Base-by-base conservation (phyloP, 345 rosid genomes). In the Citrus reticulata region DNA sequence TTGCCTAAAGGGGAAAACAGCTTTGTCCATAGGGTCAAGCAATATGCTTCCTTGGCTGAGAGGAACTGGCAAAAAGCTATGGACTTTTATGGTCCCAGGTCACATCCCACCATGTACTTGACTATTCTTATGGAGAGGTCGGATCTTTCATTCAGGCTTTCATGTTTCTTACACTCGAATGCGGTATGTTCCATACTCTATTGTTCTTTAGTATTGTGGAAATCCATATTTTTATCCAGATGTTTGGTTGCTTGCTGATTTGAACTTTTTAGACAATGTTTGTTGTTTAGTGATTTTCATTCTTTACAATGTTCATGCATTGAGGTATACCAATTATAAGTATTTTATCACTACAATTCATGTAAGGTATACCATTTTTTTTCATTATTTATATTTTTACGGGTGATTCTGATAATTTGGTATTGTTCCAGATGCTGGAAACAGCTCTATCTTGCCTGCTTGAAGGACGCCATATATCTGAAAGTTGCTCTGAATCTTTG, bases 1-100 rank as follows among this genome's bases (percentile, higher is more conserved):
- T 70, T 74, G 79, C 70, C 81, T 39, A 93, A 93, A 83, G 80
- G 84, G 10, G 94, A 91, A 78, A 87, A 62, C 57, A 80, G 82
- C 74, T 60, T 65, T 73, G 80, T 83, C 24, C 93, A 90, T 67
- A 90, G 97, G 82, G 93, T 89, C 61, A 93, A 89, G 80, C 99
- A 92, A 78, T 95, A 93, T 76, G 91, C 97, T 73, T 87, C 88
- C 72, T 87, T 93, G 86, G 96, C 96, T 42, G 98, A 93, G 83
- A 87, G 95, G 76, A 93, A 90, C 80, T 93, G 97, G 97, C 93
- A 87, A 64, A 92, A 88, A 68, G 90, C 99, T 24, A 77, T 86
- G 34, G 98, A 95, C 80, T 92, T 90, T 72, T 95, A 95, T 75
- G 85, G 90, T 62, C 92, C 96, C 2, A 82, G 80, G 79, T 87